Conservation (phyloP, 306 rosid species). For the Cucumis sativus region DNA sequence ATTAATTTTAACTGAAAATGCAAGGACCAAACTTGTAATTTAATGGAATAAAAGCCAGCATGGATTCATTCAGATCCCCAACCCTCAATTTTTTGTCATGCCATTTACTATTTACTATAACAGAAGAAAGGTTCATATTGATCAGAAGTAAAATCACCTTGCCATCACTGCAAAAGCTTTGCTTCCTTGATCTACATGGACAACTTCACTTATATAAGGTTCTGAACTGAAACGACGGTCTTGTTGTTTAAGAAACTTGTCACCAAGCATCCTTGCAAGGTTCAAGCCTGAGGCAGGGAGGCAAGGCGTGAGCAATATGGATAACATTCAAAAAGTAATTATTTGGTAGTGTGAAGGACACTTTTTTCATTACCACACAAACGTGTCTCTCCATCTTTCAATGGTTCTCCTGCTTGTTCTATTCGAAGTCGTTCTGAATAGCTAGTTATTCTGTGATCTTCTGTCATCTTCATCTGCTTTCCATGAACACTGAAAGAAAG, state of each 20-base stretch:
- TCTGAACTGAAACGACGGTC: slow-evolving; percentile 88
- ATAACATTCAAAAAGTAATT: background rate
- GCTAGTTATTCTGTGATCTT: slow-evolving; percentile 73
- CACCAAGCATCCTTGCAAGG: slow-evolving; percentile 97
- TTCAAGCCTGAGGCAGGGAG: slow-evolving; percentile 56
- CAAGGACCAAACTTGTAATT: no score
- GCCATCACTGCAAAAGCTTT: slow-evolving; percentile 68
- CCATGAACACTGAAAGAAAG: slow-evolving; percentile 57
- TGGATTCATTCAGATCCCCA: background rate
- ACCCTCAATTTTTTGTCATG: background rate
- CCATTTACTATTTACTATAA: background rate
- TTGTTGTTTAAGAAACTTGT: slow-evolving; percentile 92
- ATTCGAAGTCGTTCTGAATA: slow-evolving; percentile 62
- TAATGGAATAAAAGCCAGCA: background rate
- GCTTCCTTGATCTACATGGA: slow-evolving; percentile 45
- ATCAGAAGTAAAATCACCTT: slow-evolving; percentile 46
- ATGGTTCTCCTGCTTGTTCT: slow-evolving; percentile 64
- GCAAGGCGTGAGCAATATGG: slow-evolving; percentile 13
- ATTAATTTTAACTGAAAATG: no score
- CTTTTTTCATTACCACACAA: slow-evolving; percentile 47
- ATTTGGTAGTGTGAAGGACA: background rate
- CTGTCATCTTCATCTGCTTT: slow-evolving; percentile 65
- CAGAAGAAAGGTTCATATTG: background rate
- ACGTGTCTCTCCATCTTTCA: slow-evolving; percentile 86
- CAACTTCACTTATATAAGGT: slow-evolving; percentile 69